These are phyloP conservation scores for Talaromyces pinophilus DNA, from an alignment of 2,329 filamentous ascomycete species.

Conservation along the genomic window DNA sequence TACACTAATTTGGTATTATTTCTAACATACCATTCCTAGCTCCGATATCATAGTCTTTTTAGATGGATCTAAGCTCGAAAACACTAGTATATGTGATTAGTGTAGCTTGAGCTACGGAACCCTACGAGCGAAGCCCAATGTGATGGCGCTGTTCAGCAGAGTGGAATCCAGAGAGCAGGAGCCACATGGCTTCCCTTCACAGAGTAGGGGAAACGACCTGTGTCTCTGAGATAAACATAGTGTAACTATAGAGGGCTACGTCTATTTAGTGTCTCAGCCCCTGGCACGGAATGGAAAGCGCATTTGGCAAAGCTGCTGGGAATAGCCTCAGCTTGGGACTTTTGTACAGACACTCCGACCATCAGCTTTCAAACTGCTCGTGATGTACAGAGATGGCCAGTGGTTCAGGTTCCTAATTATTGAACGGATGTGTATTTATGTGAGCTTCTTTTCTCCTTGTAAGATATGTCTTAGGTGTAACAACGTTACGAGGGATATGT, in stretches of 20 bases:
- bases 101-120: not conserved
- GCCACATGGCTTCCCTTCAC: not conserved
- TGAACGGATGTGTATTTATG: no score
- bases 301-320: not conserved
- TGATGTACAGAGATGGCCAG: not conserved
- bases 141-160: no score
- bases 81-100: not conserved
- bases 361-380: no score
- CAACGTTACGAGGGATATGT: no score
- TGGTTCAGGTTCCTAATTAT: not conserved
- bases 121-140: not conserved
- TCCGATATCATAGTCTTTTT: not conserved
- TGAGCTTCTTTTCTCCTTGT: not conserved
- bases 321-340: not conserved
- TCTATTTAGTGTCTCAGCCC: not conserved
- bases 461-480: no score
- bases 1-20: not conserved
- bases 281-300: not conserved
- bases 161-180: no score
- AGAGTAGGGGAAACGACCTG: no score
- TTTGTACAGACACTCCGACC: no score
- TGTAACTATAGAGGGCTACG: not conserved
- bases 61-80: conserved; percentile 1
- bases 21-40: not conserved
- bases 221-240: not conserved